Evolutionary conservation across 305 asterid genomes (phyloP), one percentile per base, ranked within the genome.

Genomic region (Plantago lanceolata): DNA sequence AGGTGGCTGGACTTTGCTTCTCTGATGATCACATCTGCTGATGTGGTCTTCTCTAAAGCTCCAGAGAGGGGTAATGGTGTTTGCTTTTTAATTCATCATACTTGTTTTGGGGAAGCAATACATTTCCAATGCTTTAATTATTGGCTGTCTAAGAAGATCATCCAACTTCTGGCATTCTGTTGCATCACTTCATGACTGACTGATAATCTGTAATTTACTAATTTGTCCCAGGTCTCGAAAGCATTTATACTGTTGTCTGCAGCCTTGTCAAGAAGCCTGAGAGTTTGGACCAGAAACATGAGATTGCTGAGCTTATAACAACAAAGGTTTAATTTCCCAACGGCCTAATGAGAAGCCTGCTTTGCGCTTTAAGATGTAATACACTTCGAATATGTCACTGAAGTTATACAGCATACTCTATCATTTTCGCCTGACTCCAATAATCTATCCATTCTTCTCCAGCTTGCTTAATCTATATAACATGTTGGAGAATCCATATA

Each of bases 381-480:
- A 18, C 57, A n/a, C 20, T 54, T 52, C 45, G 6, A 19, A 1
- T 18, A 63, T 14, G 49, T 37, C 43, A 43, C 52, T 50, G 18
- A 48, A 55, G 66, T 35, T 43, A 52, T 71, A 19, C 57, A 26
- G 56, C 63, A 63, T 18, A 45, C 48, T 56, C 31, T 35, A 61
- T 59, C 53, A 18, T 57, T 37, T 56, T 21, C 29, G 55, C 53
- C 31, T 35, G 57, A 43, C 61, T 66, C 79, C 63, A 69, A 65
- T 20, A 73, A 21, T 58, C 55, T 56, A 40, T 11, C 14, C 37
- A 21, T 59, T 52, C 68, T 61, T 45, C 13, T 61, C 4, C 85
- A 93, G 98, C 75, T 75, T 93, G 82, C 85, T 89, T 71, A 87
- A 82, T 77, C 96, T 93, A 71, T 93, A 85, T 83, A 93, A 93